Base-by-base conservation (phyloP, 1,284 basidiomycete genomes). In the Ustilago shanxiensis region DNA sequence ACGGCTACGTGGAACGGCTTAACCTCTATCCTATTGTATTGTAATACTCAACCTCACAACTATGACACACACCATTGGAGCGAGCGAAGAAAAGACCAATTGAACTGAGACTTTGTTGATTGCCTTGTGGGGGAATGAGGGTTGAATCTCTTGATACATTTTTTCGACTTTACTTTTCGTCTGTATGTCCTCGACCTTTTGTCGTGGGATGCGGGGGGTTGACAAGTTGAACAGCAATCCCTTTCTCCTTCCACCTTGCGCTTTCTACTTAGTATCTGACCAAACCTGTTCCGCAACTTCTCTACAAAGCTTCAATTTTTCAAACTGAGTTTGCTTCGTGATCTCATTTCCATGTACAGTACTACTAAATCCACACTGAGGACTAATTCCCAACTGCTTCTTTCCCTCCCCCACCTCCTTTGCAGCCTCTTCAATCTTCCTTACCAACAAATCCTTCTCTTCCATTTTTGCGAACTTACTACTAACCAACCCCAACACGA, bases 321-420 rank as follows among this genome's bases (percentile, higher is more conserved):
- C 87, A 67, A 86, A 88, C 82, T 90, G 63, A 35, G 74, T 77
- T 74, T 90, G 88, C 80, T 90, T 88, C 10, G 89, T 89, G 53
- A 91, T 86, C 14, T 77, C 67, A 54, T 79, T 80, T 9, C 71
- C 80, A 51, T 79, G 79, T 18, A 77, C 89, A 39, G 91, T 90
- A 1, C 89, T 90, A 22, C 91, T 90, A 80, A 93, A 93, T 2
- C 92, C 92, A 74, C 92, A 93, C 85, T 93, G 92, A 1, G 91
- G 90, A 64, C 90, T 91, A 80, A 93, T 90, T 63, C 89, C 89
- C 26, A 93, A 87, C 79, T 91, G 89, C 74, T 45, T 88, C 83
- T 20, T 89, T 88, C 3, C 51, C 51, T 8, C 22, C 13, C 57
- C 92, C 87, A 44, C 88, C 87, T 33, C 31, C 11, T 33, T 33